Base-by-base conservation (phyloP, 225 moss, liverwort and hornwort genomes). In the Pleurozium schreberi region DNA sequence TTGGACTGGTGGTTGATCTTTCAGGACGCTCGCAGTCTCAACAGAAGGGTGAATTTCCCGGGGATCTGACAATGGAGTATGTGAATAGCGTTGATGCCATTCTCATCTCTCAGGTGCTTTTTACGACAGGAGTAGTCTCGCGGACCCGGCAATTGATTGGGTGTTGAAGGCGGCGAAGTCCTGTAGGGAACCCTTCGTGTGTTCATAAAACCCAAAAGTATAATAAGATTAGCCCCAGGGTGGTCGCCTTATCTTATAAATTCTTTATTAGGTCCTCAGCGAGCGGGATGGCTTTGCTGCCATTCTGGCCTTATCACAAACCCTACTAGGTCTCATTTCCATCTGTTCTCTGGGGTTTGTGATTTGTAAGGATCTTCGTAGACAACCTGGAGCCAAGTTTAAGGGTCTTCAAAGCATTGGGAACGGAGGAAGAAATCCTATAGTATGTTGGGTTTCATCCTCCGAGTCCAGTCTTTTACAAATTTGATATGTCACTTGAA, bases 81-180 rank as follows among this genome's bases (percentile, higher is more conserved):
- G 92, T 91, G 81, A 92, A 94, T 61, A 89, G 89, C 74, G 90
- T 94, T 59, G 91, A 94, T 84, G 92, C 45, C 63, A 90, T 94
- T 71, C 85, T 92, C 67, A 92, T 94, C 68, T 89, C 90, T 21
- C 94, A 94, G 92, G 94, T 94, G 49, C 58, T 4, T 34, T 79
- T 52, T 10, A 45, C 58, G 87, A 55, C 79, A 65, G 34, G 43
- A 57, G 50, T 66, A 78, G 43, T 67, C 31, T 67, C 27, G 4
- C 20, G 49, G 18, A 36, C 49, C 57, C 8, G 21, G 23, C 43
- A 22, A 57, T 84, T 42, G 18, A 31, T 34, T 12, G 58, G 45
- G 34, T 47, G 36, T 49, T 47, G 18, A 74, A 60, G 45, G 47
- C 61, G 13, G 60, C 6, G 10, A 47, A 75, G 74, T 61, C 36